A percentile compares a stretch with the other conserved stretches of the same genome.
Conservation (phyloP, 441 rosid species). For the Syzygium syzygioides region DNA sequence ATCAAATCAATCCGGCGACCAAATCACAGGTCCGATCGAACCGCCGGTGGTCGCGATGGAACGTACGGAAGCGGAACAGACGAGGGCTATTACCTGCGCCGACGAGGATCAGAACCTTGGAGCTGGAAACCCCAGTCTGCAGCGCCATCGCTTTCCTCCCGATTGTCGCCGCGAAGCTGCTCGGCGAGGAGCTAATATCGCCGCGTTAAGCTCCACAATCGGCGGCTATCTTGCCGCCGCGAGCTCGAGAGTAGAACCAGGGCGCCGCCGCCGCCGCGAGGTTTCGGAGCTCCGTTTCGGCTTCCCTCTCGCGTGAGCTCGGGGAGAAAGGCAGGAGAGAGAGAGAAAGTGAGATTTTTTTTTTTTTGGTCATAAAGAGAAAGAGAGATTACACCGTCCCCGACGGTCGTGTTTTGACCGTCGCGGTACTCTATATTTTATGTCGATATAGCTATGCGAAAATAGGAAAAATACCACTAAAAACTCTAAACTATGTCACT, state of each 20-base stretch:
- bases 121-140: conserved; percentile 78
- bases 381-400: background rate
- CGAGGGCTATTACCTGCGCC: conserved; percentile 62
- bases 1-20: background rate
- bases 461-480: too few relatives aligned
- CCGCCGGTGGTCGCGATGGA: background rate
- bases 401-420: background rate
- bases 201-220: background rate
- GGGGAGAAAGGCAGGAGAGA: too few relatives aligned
- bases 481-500: too few relatives aligned
- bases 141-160: conserved; percentile 46
- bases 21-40: background rate
- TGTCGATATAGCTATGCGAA: too few relatives aligned
- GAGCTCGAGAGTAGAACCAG: background rate
- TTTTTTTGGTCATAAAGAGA: too few relatives aligned
- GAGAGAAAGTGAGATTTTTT: background rate
- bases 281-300: background rate
- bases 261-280: background rate
- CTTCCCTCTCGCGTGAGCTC: background rate
- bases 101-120: conserved; percentile 71
- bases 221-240: background rate
- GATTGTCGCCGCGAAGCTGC: background rate
- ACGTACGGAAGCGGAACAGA: background rate
- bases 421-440: background rate
- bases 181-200: background rate